These are phyloP conservation scores for Dictyostelium firmibasis DNA, from an alignment of 78 protist species.

Conservation along the genomic window DNA sequence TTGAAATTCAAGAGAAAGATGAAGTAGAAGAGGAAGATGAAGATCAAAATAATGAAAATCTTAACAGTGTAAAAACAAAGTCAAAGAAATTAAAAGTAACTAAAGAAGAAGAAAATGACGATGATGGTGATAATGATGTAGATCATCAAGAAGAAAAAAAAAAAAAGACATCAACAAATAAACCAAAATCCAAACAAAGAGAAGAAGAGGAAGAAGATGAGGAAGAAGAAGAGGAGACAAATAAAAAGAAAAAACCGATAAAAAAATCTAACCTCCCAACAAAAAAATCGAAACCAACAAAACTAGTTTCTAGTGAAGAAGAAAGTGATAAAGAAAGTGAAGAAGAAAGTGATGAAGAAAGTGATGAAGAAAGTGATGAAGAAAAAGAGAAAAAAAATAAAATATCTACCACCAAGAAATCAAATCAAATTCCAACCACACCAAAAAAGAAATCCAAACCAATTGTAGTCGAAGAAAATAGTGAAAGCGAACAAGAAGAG, in stretches of 20 bases:
- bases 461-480: background rate
- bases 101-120: background rate
- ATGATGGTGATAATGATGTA: too few species aligned
- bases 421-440: too few species aligned
- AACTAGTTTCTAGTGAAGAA: background rate
- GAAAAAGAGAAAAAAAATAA: background rate
- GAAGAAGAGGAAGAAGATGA: background rate
- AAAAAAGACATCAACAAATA: too few species aligned
- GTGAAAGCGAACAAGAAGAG: background rate
- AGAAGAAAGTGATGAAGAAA: background rate
- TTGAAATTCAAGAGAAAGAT: background rate
- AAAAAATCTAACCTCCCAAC: background rate
- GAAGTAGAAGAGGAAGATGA: background rate
- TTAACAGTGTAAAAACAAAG: background rate
- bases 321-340: background rate
- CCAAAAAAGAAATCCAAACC: background rate
- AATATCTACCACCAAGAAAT: too few species aligned
- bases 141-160: background rate
- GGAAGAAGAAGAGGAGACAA: background rate
- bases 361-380: background rate
- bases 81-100: background rate
- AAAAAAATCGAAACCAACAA: background rate
- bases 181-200: background rate
- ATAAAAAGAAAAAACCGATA: background rate
- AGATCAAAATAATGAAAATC: background rate